Base-by-base conservation (phyloP, 768 basidiomycete genomes). In the Pleurotus giganteus region DNA sequence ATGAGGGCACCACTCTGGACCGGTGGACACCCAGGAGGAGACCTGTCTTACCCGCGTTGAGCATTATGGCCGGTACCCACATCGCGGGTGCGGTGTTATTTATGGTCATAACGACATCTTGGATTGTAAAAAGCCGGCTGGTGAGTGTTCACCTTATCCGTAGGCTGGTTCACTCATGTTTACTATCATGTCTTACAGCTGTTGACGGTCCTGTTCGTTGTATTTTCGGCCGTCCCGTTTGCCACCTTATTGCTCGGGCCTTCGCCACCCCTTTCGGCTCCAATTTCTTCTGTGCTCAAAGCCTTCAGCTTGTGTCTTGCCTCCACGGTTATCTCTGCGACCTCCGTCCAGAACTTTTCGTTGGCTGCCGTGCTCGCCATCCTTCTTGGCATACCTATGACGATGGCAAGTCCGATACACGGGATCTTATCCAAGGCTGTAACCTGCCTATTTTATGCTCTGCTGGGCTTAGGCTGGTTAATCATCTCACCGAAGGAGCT, bases 281-380 rank as follows among this genome's bases (percentile, higher is more conserved):
- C 74, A 19, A 65, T 72, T 31, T 80, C 75, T 15, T 64, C 69
- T 15, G 70, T 89, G 15, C 72, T 95, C 37, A 86, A 90, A 60
- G 75, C 88, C 0, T 73, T 92, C 57, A 89, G 88, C 61, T 81
- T 95, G 24, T 91, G 94, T 67, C 70, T 90, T 43, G 82, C 91
- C 21, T 96, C 96, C 2, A 88, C 90, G 1, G 79, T 94, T 47
- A 88, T 97, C 58, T 94, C 81, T 11, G 83, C 91, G 32, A 85
- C 85, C 26, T 88, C 92, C 13, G 86, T 97, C 56, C 83, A 97
- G 66, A 97, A 98, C 69, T 96, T 96, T 70, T 93, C 91, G 6
- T 84, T 98, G 17, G 91, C 95, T 0, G 84, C 87, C 19, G 65
- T 78, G 19, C 76, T 96, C 15, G 82, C 89, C 0, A 65, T 88